Conservation (phyloP, 306 rosid species). For the Carpinus fangiana region DNA sequence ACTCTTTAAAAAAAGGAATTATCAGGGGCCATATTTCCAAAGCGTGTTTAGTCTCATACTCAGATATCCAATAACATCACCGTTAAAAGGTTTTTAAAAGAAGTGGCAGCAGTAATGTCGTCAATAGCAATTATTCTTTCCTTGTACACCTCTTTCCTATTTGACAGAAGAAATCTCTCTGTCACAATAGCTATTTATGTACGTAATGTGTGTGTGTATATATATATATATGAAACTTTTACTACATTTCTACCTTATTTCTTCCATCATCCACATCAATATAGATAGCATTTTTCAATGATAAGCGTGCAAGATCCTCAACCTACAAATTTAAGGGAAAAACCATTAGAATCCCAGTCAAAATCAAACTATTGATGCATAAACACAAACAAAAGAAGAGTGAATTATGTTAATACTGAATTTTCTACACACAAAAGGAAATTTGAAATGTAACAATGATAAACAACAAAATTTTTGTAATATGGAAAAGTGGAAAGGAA, state of each 20-base stretch:
- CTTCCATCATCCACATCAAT: constrained; percentile 89
- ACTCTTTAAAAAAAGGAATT: background rate
- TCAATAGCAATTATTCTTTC: background rate
- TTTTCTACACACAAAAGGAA: background rate
- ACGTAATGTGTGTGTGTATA: too few relatives aligned
- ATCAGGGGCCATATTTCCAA: too few relatives aligned
- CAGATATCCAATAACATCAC: too few relatives aligned
- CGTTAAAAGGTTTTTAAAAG: background rate
- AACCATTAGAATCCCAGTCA: background rate
- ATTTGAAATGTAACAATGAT: background rate
- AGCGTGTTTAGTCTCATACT: too few relatives aligned
- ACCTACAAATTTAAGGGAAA: constrained; percentile 49
- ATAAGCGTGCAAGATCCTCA: constrained; percentile 86
- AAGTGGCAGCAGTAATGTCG: background rate
- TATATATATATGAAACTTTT: background rate
- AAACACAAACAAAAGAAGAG: constrained; percentile 3
- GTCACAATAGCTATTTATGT: background rate
- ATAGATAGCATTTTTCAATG: constrained; percentile 67
- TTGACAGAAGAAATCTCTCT: background rate
- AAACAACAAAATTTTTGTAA: background rate
- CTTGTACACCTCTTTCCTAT: background rate
- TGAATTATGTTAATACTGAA: background rate
- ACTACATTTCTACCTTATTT: constrained; percentile 51
- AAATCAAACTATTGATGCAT: constrained; percentile 17
- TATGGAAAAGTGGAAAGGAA: background rate